Evolutionary conservation across 805 yeast genomes (phyloP).

Genomic region (Gaillardinia entomophila): DNA sequence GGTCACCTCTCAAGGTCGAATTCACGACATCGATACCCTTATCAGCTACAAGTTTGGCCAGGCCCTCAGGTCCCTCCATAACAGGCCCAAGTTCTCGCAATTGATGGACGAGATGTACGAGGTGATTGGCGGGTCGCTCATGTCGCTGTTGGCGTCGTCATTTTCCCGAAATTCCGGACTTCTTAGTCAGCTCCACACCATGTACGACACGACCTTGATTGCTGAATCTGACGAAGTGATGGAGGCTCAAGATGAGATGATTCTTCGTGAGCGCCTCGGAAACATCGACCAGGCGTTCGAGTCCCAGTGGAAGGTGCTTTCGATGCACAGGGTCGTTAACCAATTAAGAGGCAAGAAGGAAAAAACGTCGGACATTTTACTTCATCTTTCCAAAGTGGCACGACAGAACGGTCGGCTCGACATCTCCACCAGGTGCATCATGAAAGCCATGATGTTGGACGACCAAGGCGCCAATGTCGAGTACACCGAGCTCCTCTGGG

Average conservation of each 20-base stretch:
- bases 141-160: constrained; percentile 30
- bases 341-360: constrained; percentile 20
- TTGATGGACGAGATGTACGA: constrained; percentile 48
- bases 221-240: constrained; percentile 8
- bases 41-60: constrained; percentile 62
- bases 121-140: constrained; percentile 56
- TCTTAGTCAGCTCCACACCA: constrained; percentile 32
- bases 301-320: constrained; percentile 52
- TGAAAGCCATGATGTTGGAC: constrained; percentile 47
- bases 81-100: constrained; percentile 25
- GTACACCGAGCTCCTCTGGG: constrained; percentile 81
- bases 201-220: constrained; percentile 29
- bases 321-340: constrained; percentile 50
- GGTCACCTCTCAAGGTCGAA: constrained; percentile 39
- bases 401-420: constrained; percentile 65
- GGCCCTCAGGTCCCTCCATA: constrained; percentile 44
- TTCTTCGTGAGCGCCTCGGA: constrained; percentile 21
- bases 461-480: constrained; percentile 57
- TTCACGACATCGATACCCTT: constrained; percentile 47
- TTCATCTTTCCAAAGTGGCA: constrained; percentile 58
- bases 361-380: constrained; percentile 43
- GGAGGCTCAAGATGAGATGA: constrained; percentile 10
- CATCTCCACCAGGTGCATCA: constrained; percentile 62
- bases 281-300: constrained; percentile 44
- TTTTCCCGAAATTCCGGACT: constrained; percentile 30